Conservation (phyloP, 495 filamentous ascomycete species). For the Extremus antarcticus region DNA sequence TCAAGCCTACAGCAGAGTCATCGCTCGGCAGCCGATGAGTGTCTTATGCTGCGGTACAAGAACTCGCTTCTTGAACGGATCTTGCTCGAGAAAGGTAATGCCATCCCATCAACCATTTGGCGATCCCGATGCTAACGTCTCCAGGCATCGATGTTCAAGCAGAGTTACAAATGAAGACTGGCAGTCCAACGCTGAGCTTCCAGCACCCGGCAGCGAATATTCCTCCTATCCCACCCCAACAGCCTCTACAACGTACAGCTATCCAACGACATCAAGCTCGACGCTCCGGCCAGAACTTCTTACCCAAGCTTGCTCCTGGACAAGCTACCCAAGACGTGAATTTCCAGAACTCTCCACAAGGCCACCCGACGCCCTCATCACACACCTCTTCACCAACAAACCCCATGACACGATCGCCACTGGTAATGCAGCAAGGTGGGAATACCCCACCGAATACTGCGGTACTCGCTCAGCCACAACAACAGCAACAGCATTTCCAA, state of each 20-base stretch:
- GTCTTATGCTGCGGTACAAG: conserved; percentile 95
- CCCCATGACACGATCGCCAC: conserved; percentile 50
- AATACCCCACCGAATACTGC: conserved; percentile 60
- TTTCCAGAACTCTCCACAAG: conserved; percentile 30
- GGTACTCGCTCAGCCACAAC: conserved; percentile 39
- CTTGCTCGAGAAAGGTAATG: conserved; percentile 80
- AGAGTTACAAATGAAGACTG: conserved; percentile 80
- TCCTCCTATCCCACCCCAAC: conserved; percentile 31
- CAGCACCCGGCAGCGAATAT: conserved; percentile 48
- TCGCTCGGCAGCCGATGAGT: conserved; percentile 90
- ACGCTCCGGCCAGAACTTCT: conserved; percentile 56
- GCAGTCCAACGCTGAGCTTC: conserved; percentile 55
- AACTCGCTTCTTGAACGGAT: conserved; percentile 94
- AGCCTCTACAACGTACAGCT: conserved; percentile 60
- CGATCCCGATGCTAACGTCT: neutral
- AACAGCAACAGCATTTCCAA: conserved; percentile 35
- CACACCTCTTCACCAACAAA: conserved; percentile 67
- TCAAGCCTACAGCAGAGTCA: conserved; percentile 88
- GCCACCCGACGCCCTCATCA: conserved; percentile 69
- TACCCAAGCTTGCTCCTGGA: conserved; percentile 36
- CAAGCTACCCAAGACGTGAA: conserved; percentile 24
- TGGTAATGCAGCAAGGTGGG: conserved; percentile 56
- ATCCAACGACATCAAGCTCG: conserved; percentile 61
- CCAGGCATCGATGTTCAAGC: conserved; percentile 94
- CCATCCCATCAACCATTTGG: neutral